Conservation (phyloP, 176 grass and related monocot species). For the Musa schizocarpa region DNA sequence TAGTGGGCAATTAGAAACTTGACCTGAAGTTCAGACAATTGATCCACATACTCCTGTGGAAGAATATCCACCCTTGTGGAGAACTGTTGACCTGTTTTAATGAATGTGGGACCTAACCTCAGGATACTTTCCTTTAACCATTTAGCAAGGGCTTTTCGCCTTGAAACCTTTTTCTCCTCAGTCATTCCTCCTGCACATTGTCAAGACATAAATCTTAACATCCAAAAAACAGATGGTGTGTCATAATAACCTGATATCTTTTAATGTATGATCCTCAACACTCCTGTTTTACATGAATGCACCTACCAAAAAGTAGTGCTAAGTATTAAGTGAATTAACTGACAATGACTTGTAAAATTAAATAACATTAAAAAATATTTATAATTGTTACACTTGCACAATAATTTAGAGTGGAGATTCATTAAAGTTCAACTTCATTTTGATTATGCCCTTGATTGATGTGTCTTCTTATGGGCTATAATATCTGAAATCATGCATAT, state of each 20-base stretch:
- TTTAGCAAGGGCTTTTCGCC: conserved; percentile 74
- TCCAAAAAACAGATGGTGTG: neutral
- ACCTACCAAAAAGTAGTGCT: neutral
- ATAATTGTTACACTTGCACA: no score
- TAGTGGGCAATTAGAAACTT: conserved; percentile 14
- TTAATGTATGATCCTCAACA: neutral
- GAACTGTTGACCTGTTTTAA: conserved; percentile 97
- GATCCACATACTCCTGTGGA: conserved; percentile 93
- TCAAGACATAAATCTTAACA: neutral
- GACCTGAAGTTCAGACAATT: conserved; percentile 94
- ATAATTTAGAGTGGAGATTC: no score
- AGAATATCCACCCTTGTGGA: conserved; percentile 98
- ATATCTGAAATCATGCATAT: no score
- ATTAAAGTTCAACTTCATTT: no score
- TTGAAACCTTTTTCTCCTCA: conserved; percentile 62
- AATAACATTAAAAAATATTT: no score
- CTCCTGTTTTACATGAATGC: neutral
- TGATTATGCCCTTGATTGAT: no score
- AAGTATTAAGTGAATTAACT: no score
- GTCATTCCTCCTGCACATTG: conserved; percentile 68
- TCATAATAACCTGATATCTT: neutral
- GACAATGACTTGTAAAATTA: no score
- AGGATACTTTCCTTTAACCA: conserved; percentile 98
- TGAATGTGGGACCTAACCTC: conserved; percentile 95
- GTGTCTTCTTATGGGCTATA: no score